Percentiles rank a stretch among this genome's conserved stretches.
Evolutionary conservation across 2,329 filamentous ascomycete species (phyloP).

Genomic region (Fusarium palustre): DNA sequence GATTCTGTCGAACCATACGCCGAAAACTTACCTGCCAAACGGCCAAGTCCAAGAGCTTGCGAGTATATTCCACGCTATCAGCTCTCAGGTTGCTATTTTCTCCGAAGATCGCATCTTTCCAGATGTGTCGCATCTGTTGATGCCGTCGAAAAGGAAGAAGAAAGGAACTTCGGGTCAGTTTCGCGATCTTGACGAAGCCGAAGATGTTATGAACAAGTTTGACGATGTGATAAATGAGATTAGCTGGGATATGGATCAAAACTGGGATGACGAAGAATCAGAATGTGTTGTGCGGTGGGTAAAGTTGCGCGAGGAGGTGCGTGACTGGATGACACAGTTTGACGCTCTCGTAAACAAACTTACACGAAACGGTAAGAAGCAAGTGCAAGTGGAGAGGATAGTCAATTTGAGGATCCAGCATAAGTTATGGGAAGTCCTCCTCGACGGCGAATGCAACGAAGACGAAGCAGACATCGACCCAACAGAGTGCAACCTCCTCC

Average conservation of each 20-base stretch:
- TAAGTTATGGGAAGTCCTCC: slow-evolving; percentile 7
- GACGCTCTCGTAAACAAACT: background rate
- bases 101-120: slow-evolving; percentile 2
- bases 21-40: background rate
- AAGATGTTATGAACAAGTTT: slow-evolving; percentile 16
- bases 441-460: background rate
- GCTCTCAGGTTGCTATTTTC: slow-evolving; percentile 13
- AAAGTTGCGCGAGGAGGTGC: slow-evolving; percentile 1
- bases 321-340: background rate
- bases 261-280: slow-evolving; percentile 13
- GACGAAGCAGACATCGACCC: slow-evolving; percentile 1
- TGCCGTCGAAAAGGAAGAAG: background rate
- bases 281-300: slow-evolving; percentile 5
- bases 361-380: accelerated
- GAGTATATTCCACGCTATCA: slow-evolving; percentile 3
- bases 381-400: background rate
- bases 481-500: background rate
- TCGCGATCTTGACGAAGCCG: slow-evolving; percentile 1
- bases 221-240: slow-evolving; percentile 11
- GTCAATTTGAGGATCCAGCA: slow-evolving; percentile 14
- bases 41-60: background rate
- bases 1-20: background rate
- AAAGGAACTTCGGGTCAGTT: background rate
- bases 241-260: slow-evolving; percentile 10
- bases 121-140: background rate